Evolutionary conservation across 2,329 filamentous ascomycete genomes (phyloP).

Genomic region (Neopestalotiopsis sp.): DNA sequence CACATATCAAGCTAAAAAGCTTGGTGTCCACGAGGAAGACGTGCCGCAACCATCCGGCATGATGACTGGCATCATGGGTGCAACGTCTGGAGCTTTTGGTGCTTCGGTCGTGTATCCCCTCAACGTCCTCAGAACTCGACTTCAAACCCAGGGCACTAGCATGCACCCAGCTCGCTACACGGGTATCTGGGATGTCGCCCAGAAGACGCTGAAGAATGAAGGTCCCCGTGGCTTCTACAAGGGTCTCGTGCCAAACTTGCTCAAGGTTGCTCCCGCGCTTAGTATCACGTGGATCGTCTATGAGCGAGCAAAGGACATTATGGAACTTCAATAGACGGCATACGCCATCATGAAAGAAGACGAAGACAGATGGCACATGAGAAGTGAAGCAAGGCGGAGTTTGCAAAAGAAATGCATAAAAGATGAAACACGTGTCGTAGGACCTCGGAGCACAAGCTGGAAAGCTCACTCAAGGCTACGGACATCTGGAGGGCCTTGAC

Average conservation of each 20-base stretch:
- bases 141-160: constrained; percentile 94
- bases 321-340: constrained; percentile 17
- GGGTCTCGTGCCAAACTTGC: constrained; percentile 89
- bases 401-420: not conserved
- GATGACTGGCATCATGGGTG: constrained; percentile 86
- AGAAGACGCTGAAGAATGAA: constrained; percentile 82
- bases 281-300: constrained; percentile 96
- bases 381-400: not conserved
- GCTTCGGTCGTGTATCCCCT: constrained; percentile 94
- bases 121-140: constrained; percentile 87
- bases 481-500: not conserved
- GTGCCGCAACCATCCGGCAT: constrained; percentile 77
- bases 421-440: not conserved
- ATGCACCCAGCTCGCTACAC: constrained; percentile 90
- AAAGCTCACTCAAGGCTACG: not conserved
- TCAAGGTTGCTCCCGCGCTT: constrained; percentile 95
- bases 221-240: constrained; percentile 90
- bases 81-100: constrained; percentile 88
- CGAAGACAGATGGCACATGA: not conserved
- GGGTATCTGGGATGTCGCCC: constrained; percentile 87
- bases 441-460: not conserved
- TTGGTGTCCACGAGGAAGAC: constrained; percentile 82
- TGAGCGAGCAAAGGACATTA: constrained; percentile 78
- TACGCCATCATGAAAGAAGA: not conserved
- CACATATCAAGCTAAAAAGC: constrained; percentile 69